Evolutionary conservation across 306 rosid genomes (phyloP), one percentile per base, ranked within the genome.

Genomic region (Acacia melanoxylon): DNA sequence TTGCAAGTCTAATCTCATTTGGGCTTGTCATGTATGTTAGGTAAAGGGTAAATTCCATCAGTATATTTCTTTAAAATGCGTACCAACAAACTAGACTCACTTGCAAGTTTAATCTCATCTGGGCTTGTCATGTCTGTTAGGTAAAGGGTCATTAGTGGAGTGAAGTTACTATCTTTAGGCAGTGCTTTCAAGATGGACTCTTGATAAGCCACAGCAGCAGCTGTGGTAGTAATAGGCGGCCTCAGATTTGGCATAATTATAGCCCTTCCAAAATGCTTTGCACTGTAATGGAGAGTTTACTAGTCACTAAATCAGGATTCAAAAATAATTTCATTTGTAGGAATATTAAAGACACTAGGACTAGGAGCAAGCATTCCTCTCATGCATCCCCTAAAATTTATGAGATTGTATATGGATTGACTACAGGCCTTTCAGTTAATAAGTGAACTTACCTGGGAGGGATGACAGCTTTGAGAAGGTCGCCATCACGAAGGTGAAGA

Each of bases 211-310:
- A 94, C 67, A 54, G 97, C 97, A 46, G 92, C 89, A 71, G 91
- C 87, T 0, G 92, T 88, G 59, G 95, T 88, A 22, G 94, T 89
- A 70, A 94, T 41, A 6, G 97, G 97, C 37, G 98, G 97, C 86
- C 86, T 92, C 86, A 94, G 78, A 94, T 94, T 94, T 6, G 98
- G 98, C 97, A 94, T 94, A 77, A 94, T 93, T 74, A 94, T 94
- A 37, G 91, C 98, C 88, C 97, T 91, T 80, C 89, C 89, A 82
- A 94, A 94, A 74, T 89, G 91, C 74, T 75, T 83, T 74, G 98
- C 94, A 79, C 97, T 94, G 84, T 48, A 68, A 79, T 61, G 22
- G 58, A 45, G 58, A 48, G 17, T 12, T 46, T 44, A 45, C 9
- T 14, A 77, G 65, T 84, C 74, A 87, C 22, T 66, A 80, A 37